Percentiles rank a stretch among this genome's conserved stretches.
These are phyloP conservation scores for Phialophora expanda DNA, from an alignment of 2,329 filamentous ascomycete genomes.

Conservation along the genomic window DNA sequence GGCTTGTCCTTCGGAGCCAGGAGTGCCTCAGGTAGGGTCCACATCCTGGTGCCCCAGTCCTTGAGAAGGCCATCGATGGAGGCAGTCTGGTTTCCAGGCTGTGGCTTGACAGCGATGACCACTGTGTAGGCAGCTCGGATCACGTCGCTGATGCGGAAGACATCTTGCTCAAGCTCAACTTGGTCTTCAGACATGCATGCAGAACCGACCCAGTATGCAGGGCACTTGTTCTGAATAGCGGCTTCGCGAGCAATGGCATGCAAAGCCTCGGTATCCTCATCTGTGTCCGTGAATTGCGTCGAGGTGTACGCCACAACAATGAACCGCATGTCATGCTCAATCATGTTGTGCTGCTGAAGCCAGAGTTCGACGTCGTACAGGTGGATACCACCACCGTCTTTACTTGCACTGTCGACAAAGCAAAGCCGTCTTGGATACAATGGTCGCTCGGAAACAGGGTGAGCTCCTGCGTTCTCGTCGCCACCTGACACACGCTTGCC, in stretches of 20 bases:
- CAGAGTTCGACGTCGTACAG: slow-evolving; percentile 17
- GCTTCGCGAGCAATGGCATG: slow-evolving; percentile 22
- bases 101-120: slow-evolving; percentile 34
- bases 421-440: slow-evolving; percentile 22
- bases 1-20: slow-evolving; percentile 37
- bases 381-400: slow-evolving; percentile 38
- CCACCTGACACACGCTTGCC: neutral
- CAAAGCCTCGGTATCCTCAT: slow-evolving; percentile 29
- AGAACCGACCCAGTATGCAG: slow-evolving; percentile 18
- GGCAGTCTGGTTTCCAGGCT: slow-evolving; percentile 18
- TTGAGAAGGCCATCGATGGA: slow-evolving; percentile 28
- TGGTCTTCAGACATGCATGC: slow-evolving; percentile 22
- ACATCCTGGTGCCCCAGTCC: slow-evolving; percentile 40
- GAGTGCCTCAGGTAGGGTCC: slow-evolving; percentile 40
- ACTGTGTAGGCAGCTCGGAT: slow-evolving; percentile 36
- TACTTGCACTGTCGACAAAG: slow-evolving; percentile 13
- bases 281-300: slow-evolving; percentile 45
- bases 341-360: slow-evolving; percentile 21
- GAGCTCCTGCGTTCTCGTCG: slow-evolving; percentile 8
- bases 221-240: slow-evolving; percentile 15
- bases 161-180: slow-evolving; percentile 31
- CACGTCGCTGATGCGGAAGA: slow-evolving; percentile 41
- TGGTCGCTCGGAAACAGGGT: slow-evolving; percentile 21
- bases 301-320: slow-evolving; percentile 52
- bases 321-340: slow-evolving; percentile 18